phyloP scores from a whole-genome alignment of 2,329 filamentous ascomycete genomes.

The Lecanicillium sp. region DNA sequence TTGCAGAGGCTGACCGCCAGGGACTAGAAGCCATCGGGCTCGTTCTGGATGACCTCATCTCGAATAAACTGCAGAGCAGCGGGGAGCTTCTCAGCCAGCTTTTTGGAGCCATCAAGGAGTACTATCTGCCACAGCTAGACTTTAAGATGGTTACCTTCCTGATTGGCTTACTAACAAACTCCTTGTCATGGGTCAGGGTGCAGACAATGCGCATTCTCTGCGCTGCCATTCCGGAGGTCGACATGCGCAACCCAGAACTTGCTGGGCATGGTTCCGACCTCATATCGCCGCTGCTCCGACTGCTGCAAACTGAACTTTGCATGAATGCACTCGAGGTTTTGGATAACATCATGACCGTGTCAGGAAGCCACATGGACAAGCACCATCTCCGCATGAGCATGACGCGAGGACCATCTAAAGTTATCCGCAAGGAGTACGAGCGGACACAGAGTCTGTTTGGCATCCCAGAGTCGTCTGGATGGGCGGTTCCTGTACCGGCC shows the following conservation, averaged over 20 bases:
- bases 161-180: constrained; percentile 86
- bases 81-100: constrained; percentile 72
- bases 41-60: constrained; percentile 63
- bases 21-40: constrained; percentile 59
- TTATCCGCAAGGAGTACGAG: constrained; percentile 89
- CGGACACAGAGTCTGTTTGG: constrained; percentile 91
- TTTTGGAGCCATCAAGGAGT: constrained; percentile 64
- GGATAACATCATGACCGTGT: constrained; percentile 93
- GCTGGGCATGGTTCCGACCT: constrained; percentile 87
- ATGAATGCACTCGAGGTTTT: constrained; percentile 86
- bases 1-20: constrained; percentile 65
- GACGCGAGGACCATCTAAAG: constrained; percentile 78
- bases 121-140: constrained; percentile 76
- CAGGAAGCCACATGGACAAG: constrained; percentile 83
- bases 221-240: constrained; percentile 77
- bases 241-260: constrained; percentile 88
- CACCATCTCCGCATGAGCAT: constrained; percentile 98
- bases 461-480: constrained; percentile 90
- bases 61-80: constrained; percentile 56
- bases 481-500: constrained; percentile 91
- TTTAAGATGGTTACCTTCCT: constrained; percentile 82
- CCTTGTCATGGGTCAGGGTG: constrained; percentile 79
- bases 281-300: constrained; percentile 81
- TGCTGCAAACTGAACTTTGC: constrained; percentile 89
- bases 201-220: constrained; percentile 89